A percentile compares a stretch with the other conserved stretches of the same genome.
phyloP scores from a whole-genome alignment of 202 grass and related monocot species.

The Elaeis oleifera region DNA sequence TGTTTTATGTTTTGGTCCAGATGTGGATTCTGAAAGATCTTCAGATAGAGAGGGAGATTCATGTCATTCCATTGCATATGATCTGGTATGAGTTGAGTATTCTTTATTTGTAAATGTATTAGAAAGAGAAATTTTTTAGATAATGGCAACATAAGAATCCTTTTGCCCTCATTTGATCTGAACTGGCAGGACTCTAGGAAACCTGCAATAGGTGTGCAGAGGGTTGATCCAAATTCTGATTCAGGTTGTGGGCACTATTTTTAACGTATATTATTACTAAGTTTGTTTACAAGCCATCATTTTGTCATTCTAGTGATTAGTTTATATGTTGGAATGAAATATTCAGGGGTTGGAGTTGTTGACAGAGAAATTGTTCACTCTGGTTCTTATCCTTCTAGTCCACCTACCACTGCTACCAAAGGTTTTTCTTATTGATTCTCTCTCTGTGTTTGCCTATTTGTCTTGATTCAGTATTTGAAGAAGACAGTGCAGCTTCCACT shows the following conservation, averaged over 20 bases:
- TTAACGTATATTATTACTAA: neutral
- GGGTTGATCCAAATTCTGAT: conserved; percentile 15
- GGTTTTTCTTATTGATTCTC: conserved; percentile 24
- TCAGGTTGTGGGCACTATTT: conserved; percentile 27
- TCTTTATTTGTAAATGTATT: neutral
- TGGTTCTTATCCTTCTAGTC: conserved; percentile 25
- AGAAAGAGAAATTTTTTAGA: conserved; percentile 5
- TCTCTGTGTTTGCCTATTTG: neutral
- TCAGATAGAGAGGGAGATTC: neutral
- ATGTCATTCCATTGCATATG: neutral
- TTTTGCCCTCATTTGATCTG: neutral
- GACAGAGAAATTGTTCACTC: conserved; percentile 18
- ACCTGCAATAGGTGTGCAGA: conserved; percentile 13
- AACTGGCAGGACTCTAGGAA: conserved; percentile 26
- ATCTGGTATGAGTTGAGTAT: neutral
- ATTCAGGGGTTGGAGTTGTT: neutral
- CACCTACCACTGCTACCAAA: conserved; percentile 26
- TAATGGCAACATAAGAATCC: conserved; percentile 11
- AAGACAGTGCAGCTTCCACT: too few relatives aligned
- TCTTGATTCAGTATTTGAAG: too few relatives aligned
- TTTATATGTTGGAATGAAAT: too few relatives aligned
- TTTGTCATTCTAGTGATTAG: neutral
- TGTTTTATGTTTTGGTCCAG: neutral
- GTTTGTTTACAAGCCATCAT: conserved; percentile 1
- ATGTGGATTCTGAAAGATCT: conserved; percentile 13